phyloP scores from a whole-genome alignment of 331 rosid species.

The Pyrus hybrid region DNA sequence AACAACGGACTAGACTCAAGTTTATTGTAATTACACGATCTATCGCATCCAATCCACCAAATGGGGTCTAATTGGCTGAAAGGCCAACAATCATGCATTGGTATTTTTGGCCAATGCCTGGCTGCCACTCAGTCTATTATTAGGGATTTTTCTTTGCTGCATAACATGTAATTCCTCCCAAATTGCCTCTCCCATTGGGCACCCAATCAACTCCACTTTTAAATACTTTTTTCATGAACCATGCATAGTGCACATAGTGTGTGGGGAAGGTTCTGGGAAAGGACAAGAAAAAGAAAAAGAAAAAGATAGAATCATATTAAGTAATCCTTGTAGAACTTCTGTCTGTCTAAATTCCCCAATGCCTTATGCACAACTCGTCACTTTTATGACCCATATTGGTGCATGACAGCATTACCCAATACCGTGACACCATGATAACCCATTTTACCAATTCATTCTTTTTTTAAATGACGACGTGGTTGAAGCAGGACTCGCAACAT shows the following conservation, averaged over 20 bases:
- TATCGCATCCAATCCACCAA: too few relatives aligned
- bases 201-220: background rate
- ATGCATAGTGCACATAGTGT: background rate
- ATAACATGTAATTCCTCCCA: background rate
- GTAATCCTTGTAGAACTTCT: too few relatives aligned
- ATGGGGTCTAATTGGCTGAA: too few relatives aligned
- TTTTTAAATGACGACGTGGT: too few relatives aligned
- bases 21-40: too few relatives aligned
- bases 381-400: background rate
- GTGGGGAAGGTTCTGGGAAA: background rate
- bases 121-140: too few relatives aligned
- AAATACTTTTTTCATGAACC: background rate
- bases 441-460: background rate
- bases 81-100: too few relatives aligned
- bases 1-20: too few relatives aligned
- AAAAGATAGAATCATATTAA: background rate
- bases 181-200: background rate
- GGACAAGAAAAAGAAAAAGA: background rate
- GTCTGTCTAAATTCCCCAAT: background rate
- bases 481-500: too few relatives aligned
- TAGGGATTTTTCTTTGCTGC: too few relatives aligned
- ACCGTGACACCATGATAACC: background rate
- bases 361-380: background rate
- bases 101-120: too few relatives aligned
- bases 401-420: background rate